Evolutionary conservation across 768 basidiomycete species (phyloP), one percentile per base, ranked within the genome.

Genomic region (Holtermanniella nyarrowii): DNA sequence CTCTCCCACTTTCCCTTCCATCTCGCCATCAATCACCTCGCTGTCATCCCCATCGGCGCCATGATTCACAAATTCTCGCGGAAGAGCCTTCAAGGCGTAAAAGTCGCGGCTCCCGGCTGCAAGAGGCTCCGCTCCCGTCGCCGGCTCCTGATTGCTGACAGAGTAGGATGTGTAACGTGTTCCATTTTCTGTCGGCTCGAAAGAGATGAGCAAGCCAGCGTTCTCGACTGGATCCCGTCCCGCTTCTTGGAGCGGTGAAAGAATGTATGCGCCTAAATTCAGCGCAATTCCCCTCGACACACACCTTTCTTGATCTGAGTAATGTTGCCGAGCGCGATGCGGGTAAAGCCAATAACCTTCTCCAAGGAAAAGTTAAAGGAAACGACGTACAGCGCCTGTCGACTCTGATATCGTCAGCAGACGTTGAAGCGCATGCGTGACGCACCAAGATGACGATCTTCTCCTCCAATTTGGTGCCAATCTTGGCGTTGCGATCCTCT

Each of bases 231-330:
- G 80, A 68, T 95, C 88, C 14, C 90, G 81, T 59, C 87, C 88
- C 0, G 87, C 82, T 69, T 93, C 88, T 72, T 96, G 88, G 1
- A 97, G 76, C 1, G 91, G 83, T 1, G 91, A 95, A 40, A 96
- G 73, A 54, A 97, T 96, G 67, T 97, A 99, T 42, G 87, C 82
- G n/a, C 91, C 91, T 90, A 49, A 3, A 39, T 22, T 50, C 7
- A 24, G 23, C n/a, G 25, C 2, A 42, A 18, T 16, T n/a, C n/a
- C n/a, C n/a, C n/a, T n/a, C n/a, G n/a, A 37, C 22, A 53, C 67
- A 14, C 37, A 84, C 89, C 93, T 78, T 85, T 87, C 47, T 78
- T 80, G 18, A 99, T 82, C 20, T 76, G 74, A 24, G 79, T 74
- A 60, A 97, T 82, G 63, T 86, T 85, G 44, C 80, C 80, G 39